These are phyloP conservation scores for Dichomitus squalens DNA, from an alignment of 1,284 basidiomycete genomes.

Conservation along the genomic window DNA sequence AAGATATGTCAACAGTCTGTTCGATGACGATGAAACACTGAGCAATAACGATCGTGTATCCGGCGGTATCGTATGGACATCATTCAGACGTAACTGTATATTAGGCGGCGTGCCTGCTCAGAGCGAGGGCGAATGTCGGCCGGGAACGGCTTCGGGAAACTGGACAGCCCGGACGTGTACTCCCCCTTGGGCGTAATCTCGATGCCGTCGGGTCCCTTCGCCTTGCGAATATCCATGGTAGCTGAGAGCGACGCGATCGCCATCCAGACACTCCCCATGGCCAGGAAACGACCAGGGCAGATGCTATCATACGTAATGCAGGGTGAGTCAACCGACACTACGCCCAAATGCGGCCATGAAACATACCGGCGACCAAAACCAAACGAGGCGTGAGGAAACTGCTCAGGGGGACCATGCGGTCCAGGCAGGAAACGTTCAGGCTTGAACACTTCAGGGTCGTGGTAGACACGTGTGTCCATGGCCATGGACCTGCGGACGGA, in stretches of 20 bases:
- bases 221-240: conserved; percentile 26
- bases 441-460: conserved; percentile 23
- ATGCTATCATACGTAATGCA: conserved; percentile 4
- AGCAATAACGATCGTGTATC: not conserved
- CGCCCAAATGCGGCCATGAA: not conserved
- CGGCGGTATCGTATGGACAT: not conserved
- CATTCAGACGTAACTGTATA: conserved; percentile 4
- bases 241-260: conserved; percentile 24
- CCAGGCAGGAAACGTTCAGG: conserved; percentile 26
- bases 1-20: too few species aligned
- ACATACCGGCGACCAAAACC: conserved; percentile 30
- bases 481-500: conserved; percentile 21
- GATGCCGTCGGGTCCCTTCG: conserved; percentile 16
- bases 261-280: conserved; percentile 27
- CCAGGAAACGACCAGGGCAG: conserved; percentile 28
- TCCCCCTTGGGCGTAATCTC: conserved; percentile 22
- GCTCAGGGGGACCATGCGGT: conserved; percentile 10
- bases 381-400: conserved; percentile 23
- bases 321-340: not conserved
- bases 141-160: conserved; percentile 27
- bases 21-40: too few species aligned
- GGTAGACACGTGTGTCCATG: conserved; percentile 24
- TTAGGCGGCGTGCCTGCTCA: conserved; percentile 18
- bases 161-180: conserved; percentile 23
- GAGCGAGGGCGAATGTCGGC: conserved; percentile 30